Evolutionary conservation across 23 red algal species (phyloP).

Genomic region (Gracilaria domingensis): DNA sequence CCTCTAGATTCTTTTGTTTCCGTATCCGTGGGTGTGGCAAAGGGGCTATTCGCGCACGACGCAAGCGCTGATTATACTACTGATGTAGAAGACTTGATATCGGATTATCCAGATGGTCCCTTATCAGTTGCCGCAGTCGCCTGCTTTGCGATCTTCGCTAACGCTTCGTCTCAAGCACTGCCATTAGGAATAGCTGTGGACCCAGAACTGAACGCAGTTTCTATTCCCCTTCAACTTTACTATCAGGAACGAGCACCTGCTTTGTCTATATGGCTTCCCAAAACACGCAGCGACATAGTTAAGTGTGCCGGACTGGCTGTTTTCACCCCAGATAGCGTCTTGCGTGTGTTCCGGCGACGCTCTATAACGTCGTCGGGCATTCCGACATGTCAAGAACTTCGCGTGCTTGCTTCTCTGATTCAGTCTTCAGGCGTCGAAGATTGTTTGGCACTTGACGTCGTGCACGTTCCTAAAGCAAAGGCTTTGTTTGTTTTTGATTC

Average conservation of each 20-base stretch:
- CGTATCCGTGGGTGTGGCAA: no score
- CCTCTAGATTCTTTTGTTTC: no score
- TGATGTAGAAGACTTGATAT: constrained; percentile 53
- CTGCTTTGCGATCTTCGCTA: constrained; percentile 43
- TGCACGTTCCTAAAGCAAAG: constrained; percentile 1
- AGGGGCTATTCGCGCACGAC: constrained; percentile 24
- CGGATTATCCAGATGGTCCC: constrained; percentile 5
- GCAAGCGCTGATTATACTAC: constrained; percentile 42
- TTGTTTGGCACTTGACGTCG: constrained; percentile 15
- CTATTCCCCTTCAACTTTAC: constrained; percentile 31
- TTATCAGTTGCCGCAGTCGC: constrained; percentile 42
- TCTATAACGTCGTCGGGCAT: not conserved
- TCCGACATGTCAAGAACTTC: constrained; percentile 33
- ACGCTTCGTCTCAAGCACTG: constrained; percentile 29
- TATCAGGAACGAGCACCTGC: not conserved
- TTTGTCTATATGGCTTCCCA: constrained; percentile 34
- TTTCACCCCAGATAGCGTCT: constrained; percentile 42
- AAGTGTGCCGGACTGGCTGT: constrained; percentile 43
- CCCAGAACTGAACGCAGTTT: constrained; percentile 31
- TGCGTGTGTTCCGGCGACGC: constrained; percentile 44
- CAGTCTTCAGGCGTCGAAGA: constrained; percentile 27
- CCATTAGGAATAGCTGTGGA: constrained; percentile 47
- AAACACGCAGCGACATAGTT: no score
- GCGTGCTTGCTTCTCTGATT: constrained; percentile 18
- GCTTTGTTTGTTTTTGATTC: constrained; percentile 48